Evolutionary conservation across 2,329 filamentous ascomycete species (phyloP).

Genomic region (Aspergillus carbonarius): DNA sequence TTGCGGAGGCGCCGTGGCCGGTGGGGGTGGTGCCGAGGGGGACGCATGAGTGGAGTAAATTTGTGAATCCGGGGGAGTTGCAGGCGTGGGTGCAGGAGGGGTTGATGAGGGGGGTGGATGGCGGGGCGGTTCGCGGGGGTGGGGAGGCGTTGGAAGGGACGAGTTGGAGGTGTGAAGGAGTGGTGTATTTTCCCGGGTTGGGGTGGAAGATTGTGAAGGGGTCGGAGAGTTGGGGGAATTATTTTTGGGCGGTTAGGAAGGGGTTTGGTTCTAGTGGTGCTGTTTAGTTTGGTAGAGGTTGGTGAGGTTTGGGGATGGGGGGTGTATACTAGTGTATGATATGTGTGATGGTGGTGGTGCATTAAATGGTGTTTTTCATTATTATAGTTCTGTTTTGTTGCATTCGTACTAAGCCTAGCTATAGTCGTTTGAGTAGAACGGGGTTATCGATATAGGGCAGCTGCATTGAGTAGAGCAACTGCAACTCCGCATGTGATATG

Average conservation of each 20-base stretch:
- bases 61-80: constrained; percentile 79
- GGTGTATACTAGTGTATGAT: constrained; percentile 1
- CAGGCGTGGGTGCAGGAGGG: constrained; percentile 42
- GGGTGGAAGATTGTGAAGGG: constrained; percentile 84
- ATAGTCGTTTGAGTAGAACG: neutral
- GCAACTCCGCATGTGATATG: neutral
- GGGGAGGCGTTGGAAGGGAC: constrained; percentile 30
- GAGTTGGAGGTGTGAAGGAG: constrained; percentile 71
- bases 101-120: constrained; percentile 52
- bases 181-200: constrained; percentile 83
- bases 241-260: constrained; percentile 84
- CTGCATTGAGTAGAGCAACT: neutral
- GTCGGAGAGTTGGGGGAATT: constrained; percentile 87
- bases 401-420: neutral
- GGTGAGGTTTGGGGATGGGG: neutral
- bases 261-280: constrained; percentile 25
- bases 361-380: neutral
- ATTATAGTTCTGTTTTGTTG: neutral
- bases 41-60: constrained; percentile 96
- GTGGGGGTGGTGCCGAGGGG: constrained; percentile 80
- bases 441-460: neutral
- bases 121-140: constrained; percentile 23
- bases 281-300: neutral
- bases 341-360: neutral
- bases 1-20: constrained; percentile 75